Evolutionary conservation across 1,284 basidiomycete species (phyloP).

Genomic region (Cryptococcus neoformans): DNA sequence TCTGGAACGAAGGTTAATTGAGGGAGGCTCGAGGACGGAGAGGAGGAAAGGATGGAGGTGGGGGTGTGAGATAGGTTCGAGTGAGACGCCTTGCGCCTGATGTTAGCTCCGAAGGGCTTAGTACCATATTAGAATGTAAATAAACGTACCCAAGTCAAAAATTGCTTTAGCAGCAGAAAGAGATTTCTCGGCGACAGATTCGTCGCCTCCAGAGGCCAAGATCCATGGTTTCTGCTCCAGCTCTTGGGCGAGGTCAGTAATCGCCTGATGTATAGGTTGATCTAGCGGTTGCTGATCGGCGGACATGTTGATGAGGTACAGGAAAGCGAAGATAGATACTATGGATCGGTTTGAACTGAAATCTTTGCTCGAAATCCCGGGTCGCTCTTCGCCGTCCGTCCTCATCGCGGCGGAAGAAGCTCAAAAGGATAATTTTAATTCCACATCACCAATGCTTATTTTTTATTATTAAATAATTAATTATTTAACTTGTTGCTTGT

Average conservation of each 20-base stretch:
- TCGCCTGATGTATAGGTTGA: constrained; percentile 1
- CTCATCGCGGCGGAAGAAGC: too few species aligned
- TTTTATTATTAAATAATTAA: too few species aligned
- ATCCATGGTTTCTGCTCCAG: constrained; percentile 22
- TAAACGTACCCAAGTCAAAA: constrained; percentile 70
- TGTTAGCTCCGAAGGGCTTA: not conserved
- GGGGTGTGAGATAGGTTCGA: constrained; percentile 63
- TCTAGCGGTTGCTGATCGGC: too few species aligned
- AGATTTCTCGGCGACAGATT: constrained; percentile 60
- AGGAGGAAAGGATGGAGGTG: constrained; percentile 66
- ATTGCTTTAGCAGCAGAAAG: constrained; percentile 68
- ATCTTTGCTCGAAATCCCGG: too few species aligned
- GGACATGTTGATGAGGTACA: too few species aligned
- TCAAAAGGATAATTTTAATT: too few species aligned
- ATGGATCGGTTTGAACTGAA: too few species aligned
- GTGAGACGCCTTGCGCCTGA: constrained; percentile 40
- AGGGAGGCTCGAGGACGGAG: constrained; percentile 61
- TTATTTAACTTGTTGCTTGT: too few species aligned
- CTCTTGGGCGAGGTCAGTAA: constrained; percentile 7
- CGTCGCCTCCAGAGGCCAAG: constrained; percentile 53
- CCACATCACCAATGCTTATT: too few species aligned
- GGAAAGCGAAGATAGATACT: too few species aligned
- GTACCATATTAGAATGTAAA: not conserved
- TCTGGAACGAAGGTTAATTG: constrained; percentile 51
- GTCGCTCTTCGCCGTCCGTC: too few species aligned